Evolutionary conservation across 2,329 filamentous ascomycete genomes (phyloP), one percentile per base, ranked within the genome.

Genomic region (Chaetomiaceae sp.): DNA sequence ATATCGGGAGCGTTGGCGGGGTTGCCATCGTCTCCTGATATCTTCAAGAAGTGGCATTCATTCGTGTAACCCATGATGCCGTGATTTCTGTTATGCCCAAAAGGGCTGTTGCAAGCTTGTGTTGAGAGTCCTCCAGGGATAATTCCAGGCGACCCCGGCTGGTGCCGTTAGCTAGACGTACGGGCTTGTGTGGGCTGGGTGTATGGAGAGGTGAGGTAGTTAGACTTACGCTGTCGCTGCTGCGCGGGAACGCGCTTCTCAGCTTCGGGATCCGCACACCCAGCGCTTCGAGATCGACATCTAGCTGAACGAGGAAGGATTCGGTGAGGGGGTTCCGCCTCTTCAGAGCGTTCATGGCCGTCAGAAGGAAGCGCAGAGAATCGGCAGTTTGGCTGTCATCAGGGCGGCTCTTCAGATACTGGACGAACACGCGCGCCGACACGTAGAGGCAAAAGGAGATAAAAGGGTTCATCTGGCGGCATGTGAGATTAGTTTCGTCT

Each of bases 401-500:
- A 0, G 90, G 88, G n/a, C 85, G 78, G 47, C 86, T 93, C 66
- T 95, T 96, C n/a, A 97, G 74, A 60, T 94, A 96, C 63, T 97
- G 91, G 7, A 97, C 84, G 60, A 97, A 97, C 0, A 97, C 91
- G 42, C 93, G 80, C 18, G 91, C 88, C 10, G 91, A 86, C n/a
- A 97, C 90, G 58, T 96, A 97, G 35, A 98, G 76, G 61, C 89
- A 95, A 66, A 97, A 97, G 0, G 88, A 89, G 58, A 95, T 85
- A 63, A 96, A 97, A 0, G 91, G 88, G 56, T 96, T 95, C 79
- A 95, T 88, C 88, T 96, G 50, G 2, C 4, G n/a, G 51, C 6
- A 38, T 38, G 27, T 22, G 18, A 42, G 48, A n/a, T 68, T 27
- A 53, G 47, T 33, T 19, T 33, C 26, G 24, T n/a, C 15, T 6